A percentile compares a stretch with the other conserved stretches of the same genome.
Evolutionary conservation across 1,284 basidiomycete species (phyloP).

Genomic region (Schizophyllum amplum): DNA sequence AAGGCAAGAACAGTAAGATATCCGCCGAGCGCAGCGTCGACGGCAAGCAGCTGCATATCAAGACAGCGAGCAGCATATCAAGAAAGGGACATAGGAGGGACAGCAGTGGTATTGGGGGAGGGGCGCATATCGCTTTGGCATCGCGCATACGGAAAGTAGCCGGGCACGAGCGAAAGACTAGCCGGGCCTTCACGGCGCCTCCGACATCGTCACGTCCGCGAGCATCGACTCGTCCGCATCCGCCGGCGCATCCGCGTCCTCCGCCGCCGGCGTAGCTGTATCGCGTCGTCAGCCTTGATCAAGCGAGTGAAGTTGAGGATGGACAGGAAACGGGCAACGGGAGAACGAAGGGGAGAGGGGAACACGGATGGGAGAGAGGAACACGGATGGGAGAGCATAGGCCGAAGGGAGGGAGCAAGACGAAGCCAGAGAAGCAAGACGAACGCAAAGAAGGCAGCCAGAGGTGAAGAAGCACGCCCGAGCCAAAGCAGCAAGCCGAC

Average conservation of each 20-base stretch:
- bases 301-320: too few relatives aligned
- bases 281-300: too few relatives aligned
- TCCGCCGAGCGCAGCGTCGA: background rate
- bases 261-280: constrained; percentile 10
- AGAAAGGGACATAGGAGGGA: background rate
- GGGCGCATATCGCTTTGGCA: too few relatives aligned
- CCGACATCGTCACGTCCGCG: constrained; percentile 10
- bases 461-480: background rate
- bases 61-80: background rate
- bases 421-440: too few relatives aligned
- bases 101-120: background rate
- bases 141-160: background rate
- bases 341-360: too few relatives aligned
- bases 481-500: background rate
- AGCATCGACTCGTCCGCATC: constrained; percentile 5
- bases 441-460: too few relatives aligned
- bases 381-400: too few relatives aligned
- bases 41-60: background rate
- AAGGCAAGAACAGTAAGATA: background rate
- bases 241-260: constrained; percentile 12
- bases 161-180: constrained; percentile 1
- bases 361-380: too few relatives aligned
- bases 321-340: too few relatives aligned
- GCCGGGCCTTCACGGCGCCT: background rate
- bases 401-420: too few relatives aligned